Conservation (phyloP, 257 asterid species). For the Lycium ferocissimum region DNA sequence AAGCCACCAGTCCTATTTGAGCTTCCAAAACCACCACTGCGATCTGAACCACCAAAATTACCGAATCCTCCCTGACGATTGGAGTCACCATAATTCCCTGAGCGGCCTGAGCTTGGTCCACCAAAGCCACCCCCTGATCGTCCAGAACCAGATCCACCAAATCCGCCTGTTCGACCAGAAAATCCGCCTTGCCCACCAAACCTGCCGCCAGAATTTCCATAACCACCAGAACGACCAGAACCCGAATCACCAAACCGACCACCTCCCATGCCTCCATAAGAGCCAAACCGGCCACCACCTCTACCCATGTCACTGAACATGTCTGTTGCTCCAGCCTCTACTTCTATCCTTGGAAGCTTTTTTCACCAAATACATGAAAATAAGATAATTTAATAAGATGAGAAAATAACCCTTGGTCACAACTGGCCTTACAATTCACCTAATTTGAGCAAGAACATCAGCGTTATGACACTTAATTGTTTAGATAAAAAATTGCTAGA, state of each 20-base stretch:
- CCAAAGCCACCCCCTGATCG: conserved; percentile 44
- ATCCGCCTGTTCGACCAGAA: conserved; percentile 50
- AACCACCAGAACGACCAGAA: conserved; percentile 68
- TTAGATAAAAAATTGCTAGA: not conserved
- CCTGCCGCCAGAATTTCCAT: conserved; percentile 49
- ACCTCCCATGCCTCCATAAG: conserved; percentile 48
- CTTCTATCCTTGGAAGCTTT: conserved; percentile 62
- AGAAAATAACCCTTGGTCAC: not conserved
- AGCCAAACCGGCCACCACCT: conserved; percentile 58
- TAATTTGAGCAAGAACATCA: not conserved
- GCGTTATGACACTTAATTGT: not conserved
- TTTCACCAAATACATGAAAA: conserved; percentile 14
- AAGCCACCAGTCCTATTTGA: conserved; percentile 55
- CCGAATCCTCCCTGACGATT: conserved; percentile 53
- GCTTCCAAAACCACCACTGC: conserved; percentile 54
- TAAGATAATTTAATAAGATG: not conserved
- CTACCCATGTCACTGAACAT: conserved; percentile 55
- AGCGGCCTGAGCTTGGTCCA: not conserved
- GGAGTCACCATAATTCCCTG: conserved; percentile 12
- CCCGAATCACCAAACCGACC: conserved; percentile 73
- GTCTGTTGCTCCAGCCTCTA: conserved; percentile 60
- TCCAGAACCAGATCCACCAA: conserved; percentile 56
- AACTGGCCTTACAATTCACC: not conserved
- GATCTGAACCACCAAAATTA: conserved; percentile 51
- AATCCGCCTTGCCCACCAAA: conserved; percentile 44